Evolutionary conservation across 2,329 filamentous ascomycete species (phyloP), one percentile per base, ranked within the genome.

Genomic region (Trichoderma sp.): DNA sequence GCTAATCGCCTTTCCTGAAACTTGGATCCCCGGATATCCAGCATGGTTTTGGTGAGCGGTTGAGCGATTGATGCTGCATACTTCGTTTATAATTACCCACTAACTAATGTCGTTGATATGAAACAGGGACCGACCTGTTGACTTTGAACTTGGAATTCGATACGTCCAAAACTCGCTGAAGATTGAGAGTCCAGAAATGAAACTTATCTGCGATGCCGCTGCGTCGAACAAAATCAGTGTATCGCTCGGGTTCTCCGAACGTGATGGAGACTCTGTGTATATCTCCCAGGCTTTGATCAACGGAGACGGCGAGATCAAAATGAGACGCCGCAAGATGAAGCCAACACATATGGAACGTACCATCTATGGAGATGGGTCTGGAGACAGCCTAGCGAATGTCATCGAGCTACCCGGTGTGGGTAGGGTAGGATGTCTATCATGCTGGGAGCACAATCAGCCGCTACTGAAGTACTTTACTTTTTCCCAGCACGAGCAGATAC

Each of bases 351-450:
- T 84, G 65, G 83, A 84, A 73, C 78, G 82, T 12, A 79, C 80
- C 9, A 77, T 82, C 36, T 89, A 85, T 76, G 87, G 86, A 8
- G 87, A 88, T 68, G 86, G 85, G 5, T 84, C 85, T 11, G 86
- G 84, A 13, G 84, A 88, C n/a, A 34, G 57, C 57, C 11, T 69
- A 28, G 43, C 58, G 2, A 55, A 17, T 32, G 86, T 88, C 0
- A 81, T 84, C 15, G 80, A 84, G 28, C 82, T 83, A 4, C 79
- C 81, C 3, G 83, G n/a, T 6, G 59, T 86, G 62, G 85, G 85
- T 23, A 83, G 83, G 8, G 81, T 88, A 12, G 86, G 86, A 1
- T 82, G 82, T 1, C 78, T 88, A 57, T 86, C 85, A 72, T 87
- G 85, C 77, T 88, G 84, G 84, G 85, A 87, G 75, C 84, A 89